A percentile compares a stretch with the other conserved stretches of the same genome.
These are phyloP conservation scores for Lasiosphaeria ovina DNA, from an alignment of 495 filamentous ascomycete species.

Conservation along the genomic window DNA sequence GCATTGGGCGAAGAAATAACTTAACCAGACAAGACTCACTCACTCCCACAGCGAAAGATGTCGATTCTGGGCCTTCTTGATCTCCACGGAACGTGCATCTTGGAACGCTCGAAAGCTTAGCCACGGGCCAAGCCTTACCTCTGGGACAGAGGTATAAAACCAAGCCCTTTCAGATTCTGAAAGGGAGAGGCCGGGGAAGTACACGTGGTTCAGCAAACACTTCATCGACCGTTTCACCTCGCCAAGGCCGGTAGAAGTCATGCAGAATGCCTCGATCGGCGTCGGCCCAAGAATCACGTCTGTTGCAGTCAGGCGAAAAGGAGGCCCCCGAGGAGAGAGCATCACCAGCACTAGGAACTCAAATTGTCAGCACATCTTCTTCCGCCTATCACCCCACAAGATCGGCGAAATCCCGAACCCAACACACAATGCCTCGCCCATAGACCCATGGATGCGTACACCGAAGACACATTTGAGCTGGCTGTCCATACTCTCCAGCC, in stretches of 20 bases:
- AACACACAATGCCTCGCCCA: not conserved
- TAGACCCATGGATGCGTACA: not conserved
- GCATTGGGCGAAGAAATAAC: too few species aligned
- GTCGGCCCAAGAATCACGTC: not conserved
- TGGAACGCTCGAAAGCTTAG: not conserved
- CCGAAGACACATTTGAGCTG: too few species aligned
- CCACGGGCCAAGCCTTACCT: not conserved
- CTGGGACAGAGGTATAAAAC: not conserved
- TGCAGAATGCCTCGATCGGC: constrained; percentile 8
- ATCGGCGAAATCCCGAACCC: constrained; percentile 9
- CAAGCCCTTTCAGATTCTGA: not conserved
- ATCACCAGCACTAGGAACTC: not conserved
- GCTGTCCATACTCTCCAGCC: too few species aligned
- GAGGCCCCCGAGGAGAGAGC: not conserved
- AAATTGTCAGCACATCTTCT: not conserved
- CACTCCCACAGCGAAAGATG: not conserved
- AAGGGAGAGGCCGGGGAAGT: not conserved
- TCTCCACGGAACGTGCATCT: not conserved
- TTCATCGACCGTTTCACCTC: constrained; percentile 22
- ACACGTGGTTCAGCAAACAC: constrained; percentile 7
- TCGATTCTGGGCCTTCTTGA: not conserved
- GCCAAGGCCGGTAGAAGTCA: constrained; percentile 19
- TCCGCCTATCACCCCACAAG: constrained; percentile 8
- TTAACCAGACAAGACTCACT: not conserved
- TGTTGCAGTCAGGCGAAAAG: not conserved